Conservation (phyloP, 331 rosid genomes). For the Malus hybrid region DNA sequence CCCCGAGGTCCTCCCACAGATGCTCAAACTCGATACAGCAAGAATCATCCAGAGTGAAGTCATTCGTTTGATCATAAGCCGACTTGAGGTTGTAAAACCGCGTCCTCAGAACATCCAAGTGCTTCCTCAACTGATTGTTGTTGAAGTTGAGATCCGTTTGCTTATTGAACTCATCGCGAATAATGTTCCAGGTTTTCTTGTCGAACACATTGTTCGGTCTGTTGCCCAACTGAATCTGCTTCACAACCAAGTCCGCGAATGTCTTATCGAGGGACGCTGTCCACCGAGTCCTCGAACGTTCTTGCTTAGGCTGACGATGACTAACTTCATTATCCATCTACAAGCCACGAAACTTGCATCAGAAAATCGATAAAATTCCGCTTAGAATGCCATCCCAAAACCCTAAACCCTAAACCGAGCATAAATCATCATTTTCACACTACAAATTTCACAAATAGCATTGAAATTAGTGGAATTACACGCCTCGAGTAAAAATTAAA, state of each 20-base stretch:
- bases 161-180: conserved; percentile 72
- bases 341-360: conserved; percentile 11
- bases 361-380: background rate
- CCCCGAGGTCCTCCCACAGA: conserved; percentile 70
- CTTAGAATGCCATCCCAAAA: background rate
- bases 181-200: conserved; percentile 79
- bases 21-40: conserved; percentile 57
- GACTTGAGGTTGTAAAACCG: conserved; percentile 67
- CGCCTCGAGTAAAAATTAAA: background rate
- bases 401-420: background rate
- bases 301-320: conserved; percentile 48
- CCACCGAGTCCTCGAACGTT: conserved; percentile 95
- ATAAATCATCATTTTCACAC: background rate
- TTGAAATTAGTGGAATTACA: background rate
- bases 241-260: conserved; percentile 76
- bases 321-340: conserved; percentile 55
- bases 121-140: conserved; percentile 86
- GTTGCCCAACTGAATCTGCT: conserved; percentile 77
- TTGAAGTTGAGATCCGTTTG: conserved; percentile 80
- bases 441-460: background rate
- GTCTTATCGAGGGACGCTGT: conserved; percentile 79
- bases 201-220: conserved; percentile 76
- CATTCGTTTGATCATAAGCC: conserved; percentile 58
- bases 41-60: conserved; percentile 56
- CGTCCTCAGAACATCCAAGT: conserved; percentile 77